phyloP scores from a whole-genome alignment of 768 basidiomycete species.

The Chlorophyllum brunneum region DNA sequence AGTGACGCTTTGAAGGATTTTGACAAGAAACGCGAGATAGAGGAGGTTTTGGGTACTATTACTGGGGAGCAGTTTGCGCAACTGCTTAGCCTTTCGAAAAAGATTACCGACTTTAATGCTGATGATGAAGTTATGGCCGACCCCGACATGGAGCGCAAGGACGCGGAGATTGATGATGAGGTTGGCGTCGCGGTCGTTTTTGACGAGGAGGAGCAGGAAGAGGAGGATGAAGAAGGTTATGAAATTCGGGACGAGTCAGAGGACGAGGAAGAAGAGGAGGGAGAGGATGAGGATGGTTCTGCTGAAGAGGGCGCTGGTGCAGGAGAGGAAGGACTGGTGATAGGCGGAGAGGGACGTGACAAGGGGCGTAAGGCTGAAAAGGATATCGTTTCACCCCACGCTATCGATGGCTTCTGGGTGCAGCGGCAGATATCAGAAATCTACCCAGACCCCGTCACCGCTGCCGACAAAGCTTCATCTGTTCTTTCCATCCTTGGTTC shows the following conservation, averaged over 20 bases:
- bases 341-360: slow-evolving; percentile 61
- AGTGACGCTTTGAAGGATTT: slow-evolving; percentile 89
- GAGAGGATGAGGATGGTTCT: slow-evolving; percentile 29
- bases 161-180: slow-evolving; percentile 91
- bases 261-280: slow-evolving; percentile 62
- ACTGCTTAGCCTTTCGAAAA: slow-evolving; percentile 82
- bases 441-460: slow-evolving; percentile 92
- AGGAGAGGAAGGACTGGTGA: slow-evolving; percentile 68
- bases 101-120: slow-evolving; percentile 92
- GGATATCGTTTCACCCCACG: slow-evolving; percentile 82
- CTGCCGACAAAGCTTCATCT: slow-evolving; percentile 82
- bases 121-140: slow-evolving; percentile 80
- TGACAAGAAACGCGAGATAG: slow-evolving; percentile 94
- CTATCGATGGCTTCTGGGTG: slow-evolving; percentile 98
- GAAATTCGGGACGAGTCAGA: slow-evolving; percentile 84
- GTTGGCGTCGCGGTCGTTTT: slow-evolving; percentile 98
- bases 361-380: slow-evolving; percentile 56
- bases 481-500: slow-evolving; percentile 16
- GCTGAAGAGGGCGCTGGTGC: slow-evolving; percentile 31
- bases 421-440: slow-evolving; percentile 89
- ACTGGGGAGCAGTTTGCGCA: slow-evolving; percentile 76
- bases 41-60: slow-evolving; percentile 66
- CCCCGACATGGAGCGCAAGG: slow-evolving; percentile 76
- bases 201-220: slow-evolving; percentile 95
- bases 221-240: slow-evolving; percentile 85